phyloP scores from a whole-genome alignment of 192 early-diverging fungal genomes.

The Coemansia sp. region DNA sequence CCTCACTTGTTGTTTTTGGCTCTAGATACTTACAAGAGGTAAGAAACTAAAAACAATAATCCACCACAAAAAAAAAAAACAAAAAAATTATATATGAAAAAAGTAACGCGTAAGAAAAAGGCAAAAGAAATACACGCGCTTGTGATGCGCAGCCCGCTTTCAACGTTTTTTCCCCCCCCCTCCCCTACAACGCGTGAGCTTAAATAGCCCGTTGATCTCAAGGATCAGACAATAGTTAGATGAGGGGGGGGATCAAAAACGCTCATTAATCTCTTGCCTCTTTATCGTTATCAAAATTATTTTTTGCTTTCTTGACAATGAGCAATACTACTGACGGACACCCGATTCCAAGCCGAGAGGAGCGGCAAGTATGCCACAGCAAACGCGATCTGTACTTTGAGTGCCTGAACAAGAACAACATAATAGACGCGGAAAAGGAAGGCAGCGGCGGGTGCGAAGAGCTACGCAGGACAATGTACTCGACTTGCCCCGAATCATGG shows the following conservation, averaged over 20 bases:
- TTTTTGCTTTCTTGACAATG: background rate
- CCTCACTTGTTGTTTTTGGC: background rate
- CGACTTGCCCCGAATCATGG: conserved; percentile 40
- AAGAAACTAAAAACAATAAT: too few species aligned
- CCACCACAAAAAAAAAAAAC: too few species aligned
- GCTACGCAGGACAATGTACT: conserved; percentile 43
- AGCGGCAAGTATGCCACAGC: conserved; percentile 76
- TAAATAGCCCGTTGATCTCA: too few species aligned
- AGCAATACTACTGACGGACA: conserved; percentile 6
- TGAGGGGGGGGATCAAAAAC: too few species aligned
- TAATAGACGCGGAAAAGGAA: conserved; percentile 59
- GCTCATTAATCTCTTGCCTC: background rate
- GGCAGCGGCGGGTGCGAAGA: conserved; percentile 44
- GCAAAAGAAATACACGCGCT: background rate
- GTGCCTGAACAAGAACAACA: conserved; percentile 69
- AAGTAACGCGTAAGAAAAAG: background rate
- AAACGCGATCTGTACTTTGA: conserved; percentile 77
- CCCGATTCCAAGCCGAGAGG: conserved; percentile 59
- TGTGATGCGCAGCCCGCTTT: background rate
- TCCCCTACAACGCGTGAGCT: too few species aligned
- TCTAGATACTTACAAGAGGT: background rate
- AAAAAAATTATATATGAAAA: background rate
- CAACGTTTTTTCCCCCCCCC: too few species aligned
- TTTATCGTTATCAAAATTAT: background rate
- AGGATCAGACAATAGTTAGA: too few species aligned